These are phyloP conservation scores for Gastrodia elata DNA, from an alignment of 106 monocot genomes.

Conservation along the genomic window DNA sequence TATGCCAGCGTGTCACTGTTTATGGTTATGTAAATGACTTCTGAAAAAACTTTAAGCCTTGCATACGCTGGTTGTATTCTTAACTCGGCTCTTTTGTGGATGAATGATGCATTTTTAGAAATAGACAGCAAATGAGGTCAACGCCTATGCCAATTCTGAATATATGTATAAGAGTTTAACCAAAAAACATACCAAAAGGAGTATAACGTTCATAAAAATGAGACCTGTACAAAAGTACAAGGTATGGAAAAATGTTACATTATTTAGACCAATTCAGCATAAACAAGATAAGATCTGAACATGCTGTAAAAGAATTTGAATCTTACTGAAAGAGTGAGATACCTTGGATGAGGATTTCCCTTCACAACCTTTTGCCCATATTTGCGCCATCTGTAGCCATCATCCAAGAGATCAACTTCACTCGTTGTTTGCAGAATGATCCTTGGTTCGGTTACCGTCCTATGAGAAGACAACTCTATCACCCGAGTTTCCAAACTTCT, in stretches of 20 bases:
- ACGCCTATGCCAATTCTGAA: too few species aligned
- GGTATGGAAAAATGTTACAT: neutral
- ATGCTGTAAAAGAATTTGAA: neutral
- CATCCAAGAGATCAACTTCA: conserved; percentile 84
- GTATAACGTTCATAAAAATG: too few species aligned
- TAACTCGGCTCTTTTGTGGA: too few species aligned
- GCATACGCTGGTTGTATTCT: too few species aligned
- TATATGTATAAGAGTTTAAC: too few species aligned
- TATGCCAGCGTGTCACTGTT: too few species aligned
- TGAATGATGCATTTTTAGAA: too few species aligned
- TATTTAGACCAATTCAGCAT: neutral
- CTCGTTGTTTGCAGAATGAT: conserved; percentile 78
- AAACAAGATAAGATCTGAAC: too few species aligned
- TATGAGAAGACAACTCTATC: conserved; percentile 25
- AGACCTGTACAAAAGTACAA: neutral
- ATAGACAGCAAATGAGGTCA: too few species aligned
- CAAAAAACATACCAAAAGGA: too few species aligned
- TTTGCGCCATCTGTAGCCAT: conserved; percentile 88
- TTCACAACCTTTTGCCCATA: conserved; percentile 88
- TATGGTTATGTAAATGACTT: too few species aligned
- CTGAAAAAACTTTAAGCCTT: too few species aligned
- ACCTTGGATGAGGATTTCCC: conserved; percentile 80
- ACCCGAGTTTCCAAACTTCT: conserved; percentile 29
- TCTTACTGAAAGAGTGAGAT: neutral
- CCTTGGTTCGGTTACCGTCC: conserved; percentile 51